Evolutionary conservation across 129 eudicot species (phyloP).

Genomic region (Erigeron canadensis): DNA sequence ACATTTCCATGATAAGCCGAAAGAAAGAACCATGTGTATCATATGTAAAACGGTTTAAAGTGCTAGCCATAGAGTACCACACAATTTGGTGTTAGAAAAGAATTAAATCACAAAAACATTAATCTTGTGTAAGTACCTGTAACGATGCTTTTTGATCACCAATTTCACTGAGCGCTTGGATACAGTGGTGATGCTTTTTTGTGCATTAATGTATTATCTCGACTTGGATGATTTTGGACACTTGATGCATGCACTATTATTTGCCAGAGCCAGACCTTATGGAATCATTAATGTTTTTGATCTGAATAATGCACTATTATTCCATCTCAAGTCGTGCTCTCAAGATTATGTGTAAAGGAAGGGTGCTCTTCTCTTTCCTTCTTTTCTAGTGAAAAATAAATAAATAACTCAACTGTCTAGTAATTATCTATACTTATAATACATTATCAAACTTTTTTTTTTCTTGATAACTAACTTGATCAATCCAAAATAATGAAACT

Average conservation of each 20-base stretch:
- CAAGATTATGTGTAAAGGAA: too few species aligned
- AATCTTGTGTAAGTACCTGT: background rate
- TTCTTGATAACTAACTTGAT: too few species aligned
- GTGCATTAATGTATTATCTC: background rate
- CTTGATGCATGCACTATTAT: background rate
- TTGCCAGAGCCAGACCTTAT: background rate
- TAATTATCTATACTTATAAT: too few species aligned
- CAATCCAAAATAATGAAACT: too few species aligned
- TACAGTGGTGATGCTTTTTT: background rate
- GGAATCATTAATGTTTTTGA: too few species aligned
- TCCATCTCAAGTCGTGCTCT: too few species aligned
- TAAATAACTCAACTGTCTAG: too few species aligned
- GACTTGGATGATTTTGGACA: background rate
- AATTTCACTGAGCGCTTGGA: background rate
- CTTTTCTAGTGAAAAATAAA: too few species aligned
- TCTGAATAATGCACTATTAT: too few species aligned
- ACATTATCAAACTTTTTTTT: too few species aligned
- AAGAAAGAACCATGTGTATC: conserved; percentile 11
- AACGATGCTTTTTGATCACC: background rate
- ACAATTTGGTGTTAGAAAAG: background rate
- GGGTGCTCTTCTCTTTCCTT: too few species aligned
- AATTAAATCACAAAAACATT: background rate
- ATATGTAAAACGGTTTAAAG: background rate
- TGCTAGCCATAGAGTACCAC: too few species aligned
- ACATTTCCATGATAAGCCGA: background rate